Percentiles rank a stretch among this genome's conserved stretches.
Conservation (phyloP, 2,329 filamentous ascomycete species). For the Thielaviopsis ethacetica region DNA sequence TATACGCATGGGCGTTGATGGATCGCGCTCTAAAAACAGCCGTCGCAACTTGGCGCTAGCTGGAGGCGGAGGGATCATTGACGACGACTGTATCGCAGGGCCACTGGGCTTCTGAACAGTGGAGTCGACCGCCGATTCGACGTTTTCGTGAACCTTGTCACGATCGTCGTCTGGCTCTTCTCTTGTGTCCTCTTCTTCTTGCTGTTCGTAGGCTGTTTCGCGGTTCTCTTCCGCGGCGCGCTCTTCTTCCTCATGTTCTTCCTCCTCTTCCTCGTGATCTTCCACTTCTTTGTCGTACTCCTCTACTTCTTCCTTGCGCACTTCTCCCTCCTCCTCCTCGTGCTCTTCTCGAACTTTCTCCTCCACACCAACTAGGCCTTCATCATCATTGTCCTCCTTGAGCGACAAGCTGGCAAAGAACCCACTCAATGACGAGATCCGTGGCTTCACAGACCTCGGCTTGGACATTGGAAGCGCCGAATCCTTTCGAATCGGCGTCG, state of each 20-base stretch:
- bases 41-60: background rate
- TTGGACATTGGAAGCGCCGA: background rate
- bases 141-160: background rate
- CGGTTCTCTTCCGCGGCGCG: background rate
- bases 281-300: background rate
- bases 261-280: background rate
- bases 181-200: background rate
- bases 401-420: constrained; percentile 4
- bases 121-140: background rate
- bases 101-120: background rate
- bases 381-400: constrained; percentile 2
- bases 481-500: background rate
- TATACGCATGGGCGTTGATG: background rate
- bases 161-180: background rate
- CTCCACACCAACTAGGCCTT: background rate
- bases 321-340: background rate
- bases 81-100: background rate
- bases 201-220: background rate
- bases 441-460: background rate
- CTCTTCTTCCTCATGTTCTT: background rate
- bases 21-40: background rate
- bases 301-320: background rate
- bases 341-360: background rate
- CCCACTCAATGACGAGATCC: constrained; percentile 1
- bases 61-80: background rate